A percentile compares a stretch with the other conserved stretches of the same genome.
Evolutionary conservation across 2,329 filamentous ascomycete species (phyloP).

Genomic region (Hypoxylon sp.): DNA sequence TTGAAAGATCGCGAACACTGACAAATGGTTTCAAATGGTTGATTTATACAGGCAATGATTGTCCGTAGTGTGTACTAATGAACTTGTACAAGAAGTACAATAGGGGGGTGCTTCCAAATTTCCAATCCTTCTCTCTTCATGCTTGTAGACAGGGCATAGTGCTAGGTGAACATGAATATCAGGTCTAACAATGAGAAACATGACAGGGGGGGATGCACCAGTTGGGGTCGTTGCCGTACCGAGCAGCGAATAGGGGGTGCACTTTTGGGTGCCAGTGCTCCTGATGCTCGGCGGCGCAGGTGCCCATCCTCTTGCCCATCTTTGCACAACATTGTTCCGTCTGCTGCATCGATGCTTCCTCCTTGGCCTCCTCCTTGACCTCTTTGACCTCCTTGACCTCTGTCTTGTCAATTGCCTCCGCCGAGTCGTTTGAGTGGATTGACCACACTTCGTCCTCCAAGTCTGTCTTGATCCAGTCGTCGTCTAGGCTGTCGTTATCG

Average conservation of each 20-base stretch:
- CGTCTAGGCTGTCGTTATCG: not conserved
- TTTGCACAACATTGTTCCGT: not conserved
- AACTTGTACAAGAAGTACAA: not conserved
- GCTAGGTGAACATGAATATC: not conserved
- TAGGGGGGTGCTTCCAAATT: not conserved
- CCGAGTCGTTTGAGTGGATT: not conserved
- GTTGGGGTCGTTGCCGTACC: conserved; percentile 13
- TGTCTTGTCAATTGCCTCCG: not conserved
- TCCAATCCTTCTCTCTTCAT: not conserved
- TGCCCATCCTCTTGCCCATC: no score
- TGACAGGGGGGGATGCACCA: conserved; percentile 3
- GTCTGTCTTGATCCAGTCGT: not conserved
- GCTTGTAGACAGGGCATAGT: not conserved
- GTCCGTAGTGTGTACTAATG: not conserved
- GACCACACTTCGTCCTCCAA: conserved; percentile 6
- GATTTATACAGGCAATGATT: not conserved
- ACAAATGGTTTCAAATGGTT: not conserved
- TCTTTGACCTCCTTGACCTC: not conserved
- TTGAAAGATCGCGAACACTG: not conserved
- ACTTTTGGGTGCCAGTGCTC: not conserved
- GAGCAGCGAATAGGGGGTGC: conserved; percentile 18
- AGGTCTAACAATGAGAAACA: not conserved
- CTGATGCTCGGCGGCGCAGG: not conserved
- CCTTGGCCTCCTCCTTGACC: not conserved
- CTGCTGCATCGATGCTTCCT: not conserved